Conservation (phyloP, 768 basidiomycete genomes). For the Termitomyces heimii region DNA sequence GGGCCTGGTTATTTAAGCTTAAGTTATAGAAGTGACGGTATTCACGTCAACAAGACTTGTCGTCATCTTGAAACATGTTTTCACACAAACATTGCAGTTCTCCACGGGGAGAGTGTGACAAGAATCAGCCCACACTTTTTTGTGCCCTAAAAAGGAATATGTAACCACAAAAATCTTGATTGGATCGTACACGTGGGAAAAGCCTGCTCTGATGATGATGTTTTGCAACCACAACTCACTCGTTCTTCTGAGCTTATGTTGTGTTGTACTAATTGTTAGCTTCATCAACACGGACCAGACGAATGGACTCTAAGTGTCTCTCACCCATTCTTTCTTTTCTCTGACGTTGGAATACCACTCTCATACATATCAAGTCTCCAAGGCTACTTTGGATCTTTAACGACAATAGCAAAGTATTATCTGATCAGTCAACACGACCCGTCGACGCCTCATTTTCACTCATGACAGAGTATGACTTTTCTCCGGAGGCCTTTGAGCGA, state of each 20-base stretch:
- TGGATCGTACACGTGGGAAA: neutral
- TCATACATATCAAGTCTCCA: neutral
- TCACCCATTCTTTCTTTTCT: neutral
- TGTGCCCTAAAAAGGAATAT: neutral
- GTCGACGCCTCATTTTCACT: neutral
- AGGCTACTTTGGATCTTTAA: neutral
- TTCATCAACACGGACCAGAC: neutral
- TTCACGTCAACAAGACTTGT: neutral
- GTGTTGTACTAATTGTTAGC: neutral
- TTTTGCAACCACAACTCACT: neutral
- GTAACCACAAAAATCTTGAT: neutral
- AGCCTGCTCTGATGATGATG: neutral
- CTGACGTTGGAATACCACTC: neutral
- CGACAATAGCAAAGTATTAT: neutral
- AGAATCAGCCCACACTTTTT: neutral
- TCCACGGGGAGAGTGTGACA: neutral
- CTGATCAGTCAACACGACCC: neutral
- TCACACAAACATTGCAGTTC: neutral
- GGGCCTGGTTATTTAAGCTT: neutral
- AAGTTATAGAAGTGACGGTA: neutral
- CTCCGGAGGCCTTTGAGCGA: constrained; percentile 16
- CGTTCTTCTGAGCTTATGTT: neutral
- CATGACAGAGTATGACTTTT: constrained; percentile 21
- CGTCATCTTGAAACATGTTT: neutral
- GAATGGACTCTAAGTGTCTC: neutral